Conservation (phyloP, 768 basidiomycete species). For the Fibroporia radiculosa region DNA sequence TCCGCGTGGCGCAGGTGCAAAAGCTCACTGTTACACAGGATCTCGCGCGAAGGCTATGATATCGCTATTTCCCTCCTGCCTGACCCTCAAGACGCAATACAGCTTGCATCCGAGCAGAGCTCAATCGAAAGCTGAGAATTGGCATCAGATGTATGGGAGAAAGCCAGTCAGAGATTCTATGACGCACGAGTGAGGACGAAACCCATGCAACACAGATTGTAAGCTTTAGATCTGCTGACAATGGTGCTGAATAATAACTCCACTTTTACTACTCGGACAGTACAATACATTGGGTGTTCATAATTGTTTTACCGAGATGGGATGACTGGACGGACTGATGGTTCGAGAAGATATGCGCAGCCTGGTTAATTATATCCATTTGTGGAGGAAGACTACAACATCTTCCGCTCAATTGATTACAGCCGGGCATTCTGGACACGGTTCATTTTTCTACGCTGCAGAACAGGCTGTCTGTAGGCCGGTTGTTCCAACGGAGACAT, state of each 20-base stretch:
- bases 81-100: not conserved
- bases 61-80: not conserved
- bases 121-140: not conserved
- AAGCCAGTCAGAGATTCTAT: not conserved
- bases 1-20: too few species aligned
- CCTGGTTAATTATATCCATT: not conserved
- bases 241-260: too few species aligned
- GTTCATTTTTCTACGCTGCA: not conserved
- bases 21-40: too few species aligned
- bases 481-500: not conserved
- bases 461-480: not conserved
- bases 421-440: not conserved
- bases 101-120: constrained; percentile 1
- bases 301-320: not conserved
- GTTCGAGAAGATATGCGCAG: not conserved
- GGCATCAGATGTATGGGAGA: not conserved
- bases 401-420: not conserved
- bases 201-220: constrained; percentile 1
- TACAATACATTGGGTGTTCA: not conserved
- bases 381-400: too few species aligned
- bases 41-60: too few species aligned
- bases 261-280: not conserved
- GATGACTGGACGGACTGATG: not conserved
- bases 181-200: not conserved
- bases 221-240: not conserved